phyloP scores from a whole-genome alignment of 2,329 filamentous ascomycete species.

The Aspergillus sp. region DNA sequence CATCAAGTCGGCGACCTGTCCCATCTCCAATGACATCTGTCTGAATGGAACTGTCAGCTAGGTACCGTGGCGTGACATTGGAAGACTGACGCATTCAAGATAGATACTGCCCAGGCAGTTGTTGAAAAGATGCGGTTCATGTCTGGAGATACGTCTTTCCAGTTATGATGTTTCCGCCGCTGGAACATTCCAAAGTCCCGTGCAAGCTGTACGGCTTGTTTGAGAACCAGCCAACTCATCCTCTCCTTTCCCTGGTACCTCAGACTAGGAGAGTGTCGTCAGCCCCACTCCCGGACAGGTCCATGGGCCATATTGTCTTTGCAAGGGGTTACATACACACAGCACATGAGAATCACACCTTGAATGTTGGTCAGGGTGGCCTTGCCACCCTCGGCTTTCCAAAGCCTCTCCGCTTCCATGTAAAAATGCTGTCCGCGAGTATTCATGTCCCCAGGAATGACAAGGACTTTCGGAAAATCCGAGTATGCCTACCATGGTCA shows the following conservation, averaged over 20 bases:
- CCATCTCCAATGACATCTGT: conserved; percentile 19
- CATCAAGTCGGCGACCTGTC: conserved; percentile 11
- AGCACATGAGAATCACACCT: conserved; percentile 25
- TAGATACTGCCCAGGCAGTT: conserved; percentile 24
- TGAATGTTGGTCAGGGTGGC: conserved; percentile 27
- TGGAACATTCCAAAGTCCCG: conserved; percentile 23
- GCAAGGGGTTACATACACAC: conserved; percentile 16
- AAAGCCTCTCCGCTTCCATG: conserved; percentile 26
- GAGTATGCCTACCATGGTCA: conserved; percentile 23
- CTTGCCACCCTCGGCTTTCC: conserved; percentile 25
- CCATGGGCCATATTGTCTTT: neutral
- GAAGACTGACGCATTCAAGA: conserved; percentile 18
- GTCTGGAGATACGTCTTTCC: conserved; percentile 8
- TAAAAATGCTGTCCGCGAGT: conserved; percentile 27
- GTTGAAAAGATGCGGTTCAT: conserved; percentile 14
- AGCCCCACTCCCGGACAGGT: conserved; percentile 5
- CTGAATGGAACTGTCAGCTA: conserved; percentile 11
- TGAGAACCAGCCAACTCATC: conserved; percentile 22
- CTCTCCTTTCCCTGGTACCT: conserved; percentile 18
- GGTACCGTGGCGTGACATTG: neutral
- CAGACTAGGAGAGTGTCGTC: conserved; percentile 15
- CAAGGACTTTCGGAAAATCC: conserved; percentile 24
- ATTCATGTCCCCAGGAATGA: conserved; percentile 15
- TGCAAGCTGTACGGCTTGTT: conserved; percentile 22
- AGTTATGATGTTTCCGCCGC: conserved; percentile 5